phyloP scores from a whole-genome alignment of 208 protist genomes.

The Trypanosoma avium region DNA sequence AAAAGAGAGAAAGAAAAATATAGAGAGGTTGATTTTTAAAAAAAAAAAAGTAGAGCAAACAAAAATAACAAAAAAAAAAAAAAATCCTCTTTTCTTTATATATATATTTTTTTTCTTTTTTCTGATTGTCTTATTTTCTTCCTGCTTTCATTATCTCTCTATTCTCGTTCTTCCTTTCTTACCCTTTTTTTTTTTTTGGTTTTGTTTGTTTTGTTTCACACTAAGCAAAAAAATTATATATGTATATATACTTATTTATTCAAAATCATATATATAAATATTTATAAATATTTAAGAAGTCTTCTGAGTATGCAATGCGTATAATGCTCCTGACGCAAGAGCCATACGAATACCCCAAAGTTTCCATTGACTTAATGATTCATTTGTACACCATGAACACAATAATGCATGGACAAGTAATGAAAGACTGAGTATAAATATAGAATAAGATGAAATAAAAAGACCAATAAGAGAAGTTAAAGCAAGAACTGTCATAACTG shows the following conservation, averaged over 20 bases:
- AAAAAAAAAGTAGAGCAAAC: not conserved
- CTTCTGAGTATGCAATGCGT: constrained; percentile 23
- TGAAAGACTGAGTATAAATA: constrained; percentile 36
- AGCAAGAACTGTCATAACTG: constrained; percentile 2
- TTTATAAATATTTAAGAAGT: not conserved
- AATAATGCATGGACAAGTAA: constrained; percentile 50
- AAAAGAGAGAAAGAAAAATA: too few species aligned
- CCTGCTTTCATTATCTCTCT: not conserved
- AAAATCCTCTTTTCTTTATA: too few species aligned
- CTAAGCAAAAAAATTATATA: not conserved
- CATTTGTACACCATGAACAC: constrained; percentile 34
- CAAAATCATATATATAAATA: too few species aligned
- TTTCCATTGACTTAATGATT: constrained; percentile 30
- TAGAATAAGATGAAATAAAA: constrained; percentile 22
- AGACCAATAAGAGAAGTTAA: constrained; percentile 27
- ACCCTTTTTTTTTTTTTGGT: not conserved
- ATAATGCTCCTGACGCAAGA: constrained; percentile 37
- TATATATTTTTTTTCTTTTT: constrained; percentile 16
- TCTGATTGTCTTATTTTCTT: not conserved
- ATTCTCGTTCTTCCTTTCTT: not conserved
- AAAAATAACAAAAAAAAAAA: constrained; percentile 11
- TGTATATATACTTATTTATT: not conserved
- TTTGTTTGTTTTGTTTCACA: not conserved
- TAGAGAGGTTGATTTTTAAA: too few species aligned
- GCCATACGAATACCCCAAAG: constrained; percentile 31